Base-by-base conservation (phyloP, 768 basidiomycete genomes). In the Coprinopsis marcescibilis region DNA sequence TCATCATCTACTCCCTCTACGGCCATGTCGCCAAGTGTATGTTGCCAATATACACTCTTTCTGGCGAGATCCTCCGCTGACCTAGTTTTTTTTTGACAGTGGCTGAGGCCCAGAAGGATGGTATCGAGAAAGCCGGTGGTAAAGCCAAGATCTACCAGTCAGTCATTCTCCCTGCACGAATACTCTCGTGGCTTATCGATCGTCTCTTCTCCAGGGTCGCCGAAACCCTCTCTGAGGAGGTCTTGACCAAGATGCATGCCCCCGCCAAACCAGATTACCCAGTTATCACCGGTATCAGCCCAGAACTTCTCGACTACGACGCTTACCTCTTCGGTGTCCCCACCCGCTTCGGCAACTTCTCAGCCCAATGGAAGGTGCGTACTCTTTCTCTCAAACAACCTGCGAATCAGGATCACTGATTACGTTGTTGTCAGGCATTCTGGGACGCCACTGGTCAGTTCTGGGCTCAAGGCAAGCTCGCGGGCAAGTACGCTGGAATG, bases 401-500 rank as follows among this genome's bases (percentile, higher is more conserved):
- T 20, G 4, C 8, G 39, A 8, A 8, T 4, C 11, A 8, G 15
- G 5, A 40, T 17, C 39, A 4, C 23, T 19, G 39, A 20, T 25
- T 8, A 8, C n/a, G 10, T n/a, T 32, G n/a, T 36, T n/a, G 10
- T 21, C 23, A 83, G 82, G 61, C 73, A 0, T 84, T 91, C 66
- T 89, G 85, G 79, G 88, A 90, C 52, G 60, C 72, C 4, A 89
- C 87, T 5, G 87, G 88, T 45, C 56, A 63, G 1, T 71, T 86
- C 24, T 89, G 88, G 87, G 55, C 48, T 0, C 19, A 47, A 0
- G 81, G 88, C 17, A 68, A 63, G 1, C 68, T 92, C 41, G 63
- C 72, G 14, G 90, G 89, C 54, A 94, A 93, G 63, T 82, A 77
- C 54, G 89, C 77, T 2, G 73, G 81, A 11, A 66, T 80, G 33